These are phyloP conservation scores for Pythium rishiriense DNA, from an alignment of 352 stramenopile genomes.

Conservation along the genomic window DNA sequence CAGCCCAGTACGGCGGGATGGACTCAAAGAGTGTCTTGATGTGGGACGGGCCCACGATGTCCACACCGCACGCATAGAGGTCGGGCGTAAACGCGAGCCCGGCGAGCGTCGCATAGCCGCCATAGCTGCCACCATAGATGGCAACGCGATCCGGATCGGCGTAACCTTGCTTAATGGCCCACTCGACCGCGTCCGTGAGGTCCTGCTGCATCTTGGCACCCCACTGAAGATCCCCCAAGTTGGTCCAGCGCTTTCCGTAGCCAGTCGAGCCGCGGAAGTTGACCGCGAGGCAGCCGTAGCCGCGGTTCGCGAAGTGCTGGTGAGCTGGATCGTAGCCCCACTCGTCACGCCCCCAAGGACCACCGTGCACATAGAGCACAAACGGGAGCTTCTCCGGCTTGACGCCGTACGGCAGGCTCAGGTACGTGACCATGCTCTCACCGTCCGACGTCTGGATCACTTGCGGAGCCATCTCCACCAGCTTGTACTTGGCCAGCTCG, in stretches of 20 bases:
- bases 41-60: slow-evolving; percentile 66
- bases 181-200: slow-evolving; percentile 54
- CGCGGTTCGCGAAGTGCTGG: slow-evolving; percentile 49
- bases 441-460: slow-evolving; percentile 48
- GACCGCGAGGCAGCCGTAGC: slow-evolving; percentile 43
- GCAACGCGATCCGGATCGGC: slow-evolving; percentile 43
- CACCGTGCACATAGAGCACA: slow-evolving; percentile 42
- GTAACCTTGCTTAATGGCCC: slow-evolving; percentile 56
- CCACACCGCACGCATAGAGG: slow-evolving; percentile 74
- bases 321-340: slow-evolving; percentile 37
- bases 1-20: slow-evolving; percentile 44
- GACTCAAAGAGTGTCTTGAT: slow-evolving; percentile 43
- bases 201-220: slow-evolving; percentile 48
- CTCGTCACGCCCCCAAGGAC: slow-evolving; percentile 38
- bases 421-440: slow-evolving; percentile 46
- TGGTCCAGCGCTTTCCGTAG: slow-evolving; percentile 74
- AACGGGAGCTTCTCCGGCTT: slow-evolving; percentile 35
- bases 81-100: slow-evolving; percentile 77
- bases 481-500: slow-evolving; percentile 35
- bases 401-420: slow-evolving; percentile 40
- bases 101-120: slow-evolving; percentile 70
- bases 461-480: slow-evolving; percentile 37
- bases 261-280: slow-evolving; percentile 75
- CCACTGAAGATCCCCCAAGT: slow-evolving; percentile 45
- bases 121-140: slow-evolving; percentile 73